These are phyloP conservation scores for Phytopythium vexans DNA, from an alignment of 352 stramenopile species.

Conservation along the genomic window DNA sequence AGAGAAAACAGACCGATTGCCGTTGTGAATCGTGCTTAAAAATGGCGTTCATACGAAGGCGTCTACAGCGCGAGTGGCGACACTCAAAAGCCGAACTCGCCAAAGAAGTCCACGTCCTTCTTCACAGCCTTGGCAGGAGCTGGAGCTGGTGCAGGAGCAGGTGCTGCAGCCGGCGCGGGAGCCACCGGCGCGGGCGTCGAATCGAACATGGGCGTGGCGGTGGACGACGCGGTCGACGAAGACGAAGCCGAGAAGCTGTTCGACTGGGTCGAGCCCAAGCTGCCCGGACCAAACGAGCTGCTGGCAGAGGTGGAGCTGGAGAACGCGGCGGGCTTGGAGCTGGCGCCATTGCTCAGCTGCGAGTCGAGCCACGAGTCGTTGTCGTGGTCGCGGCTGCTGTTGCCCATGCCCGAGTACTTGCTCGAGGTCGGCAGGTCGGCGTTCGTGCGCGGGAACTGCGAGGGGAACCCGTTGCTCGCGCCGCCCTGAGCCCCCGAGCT, in stretches of 20 bases:
- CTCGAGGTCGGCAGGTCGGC: constrained; percentile 41
- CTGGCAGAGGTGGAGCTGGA: no score
- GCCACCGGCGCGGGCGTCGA: constrained; percentile 18
- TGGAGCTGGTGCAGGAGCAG: constrained; percentile 19
- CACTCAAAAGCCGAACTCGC: constrained; percentile 73
- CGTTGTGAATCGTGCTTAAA: no score
- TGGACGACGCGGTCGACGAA: constrained; percentile 30
- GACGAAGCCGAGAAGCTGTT: constrained; percentile 46
- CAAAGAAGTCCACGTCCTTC: constrained; percentile 86
- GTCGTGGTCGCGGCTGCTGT: constrained; percentile 42
- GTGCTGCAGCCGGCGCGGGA: constrained; percentile 17
- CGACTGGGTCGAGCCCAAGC: constrained; percentile 17
- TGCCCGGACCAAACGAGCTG: constrained; percentile 28
- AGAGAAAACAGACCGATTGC: no score
- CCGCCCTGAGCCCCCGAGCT: constrained; percentile 2
- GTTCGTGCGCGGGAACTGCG: constrained; percentile 59
- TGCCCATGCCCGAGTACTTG: constrained; percentile 68
- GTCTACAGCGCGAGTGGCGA: background rate
- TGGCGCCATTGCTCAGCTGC: constrained; percentile 29
- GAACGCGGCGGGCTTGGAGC: constrained; percentile 4
- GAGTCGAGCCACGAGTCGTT: constrained; percentile 72
- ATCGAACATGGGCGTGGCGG: constrained; percentile 10
- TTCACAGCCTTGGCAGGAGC: constrained; percentile 44
- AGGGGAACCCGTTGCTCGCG: constrained; percentile 13
- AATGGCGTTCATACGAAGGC: no score